These are phyloP conservation scores for Capsella rubella DNA, from an alignment of 441 rosid species.

Conservation along the genomic window DNA sequence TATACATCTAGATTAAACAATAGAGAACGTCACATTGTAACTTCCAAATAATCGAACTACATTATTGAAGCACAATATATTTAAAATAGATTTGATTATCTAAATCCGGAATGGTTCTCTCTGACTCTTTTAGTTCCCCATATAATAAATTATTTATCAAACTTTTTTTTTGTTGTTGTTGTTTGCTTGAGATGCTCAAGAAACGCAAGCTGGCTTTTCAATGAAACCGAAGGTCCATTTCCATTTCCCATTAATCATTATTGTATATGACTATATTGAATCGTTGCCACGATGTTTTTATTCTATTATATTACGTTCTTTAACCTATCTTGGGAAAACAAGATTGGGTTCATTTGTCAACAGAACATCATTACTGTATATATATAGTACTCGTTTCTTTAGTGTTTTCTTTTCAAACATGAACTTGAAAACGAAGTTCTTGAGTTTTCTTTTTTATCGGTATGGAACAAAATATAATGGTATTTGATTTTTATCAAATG, in stretches of 20 bases:
- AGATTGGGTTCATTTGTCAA: slow-evolving; percentile 6
- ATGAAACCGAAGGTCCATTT: slow-evolving; percentile 7
- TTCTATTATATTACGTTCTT: background rate
- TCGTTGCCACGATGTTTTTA: background rate
- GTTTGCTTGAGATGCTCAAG: slow-evolving; percentile 28
- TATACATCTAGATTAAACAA: background rate
- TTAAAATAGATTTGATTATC: slow-evolving; percentile 6
- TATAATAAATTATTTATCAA: background rate
- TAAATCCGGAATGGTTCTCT: slow-evolving; percentile 31
- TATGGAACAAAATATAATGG: background rate
- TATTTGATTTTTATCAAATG: background rate
- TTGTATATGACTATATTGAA: background rate
- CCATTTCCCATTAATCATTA: background rate
- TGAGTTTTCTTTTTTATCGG: background rate
- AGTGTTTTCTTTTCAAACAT: background rate
- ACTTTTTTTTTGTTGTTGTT: background rate
- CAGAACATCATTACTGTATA: background rate
- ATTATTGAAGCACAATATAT: slow-evolving; percentile 29
- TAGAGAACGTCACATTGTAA: background rate
- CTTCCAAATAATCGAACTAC: slow-evolving; percentile 12
- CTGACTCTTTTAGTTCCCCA: slow-evolving; percentile 13
- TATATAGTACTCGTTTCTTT: background rate
- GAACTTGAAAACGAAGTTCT: background rate
- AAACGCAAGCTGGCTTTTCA: slow-evolving; percentile 41
- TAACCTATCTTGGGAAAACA: slow-evolving; percentile 17